Percentiles rank a stretch among this genome's conserved stretches.
Evolutionary conservation across 2,329 filamentous ascomycete species (phyloP).

Genomic region (Trichoderma asperellum): DNA sequence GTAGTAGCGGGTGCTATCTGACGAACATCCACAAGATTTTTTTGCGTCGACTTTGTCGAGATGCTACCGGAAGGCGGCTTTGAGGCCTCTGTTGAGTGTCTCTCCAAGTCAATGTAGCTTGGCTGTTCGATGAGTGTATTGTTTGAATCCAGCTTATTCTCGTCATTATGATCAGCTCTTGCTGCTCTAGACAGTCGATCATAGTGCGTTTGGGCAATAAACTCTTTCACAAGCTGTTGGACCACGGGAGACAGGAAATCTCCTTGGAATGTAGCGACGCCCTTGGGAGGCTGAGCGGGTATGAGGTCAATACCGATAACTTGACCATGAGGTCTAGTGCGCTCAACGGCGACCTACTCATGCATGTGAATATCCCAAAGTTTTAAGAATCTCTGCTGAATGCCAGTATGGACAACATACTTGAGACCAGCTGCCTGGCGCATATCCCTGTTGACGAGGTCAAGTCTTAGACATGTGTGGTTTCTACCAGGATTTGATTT

Average conservation of each 20-base stretch:
- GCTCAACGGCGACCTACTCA: constrained; percentile 74
- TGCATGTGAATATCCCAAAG: background rate
- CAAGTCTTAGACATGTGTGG: background rate
- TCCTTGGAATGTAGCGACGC: constrained; percentile 93
- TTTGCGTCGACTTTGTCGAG: background rate
- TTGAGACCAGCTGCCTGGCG: constrained; percentile 74
- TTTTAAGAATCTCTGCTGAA: background rate
- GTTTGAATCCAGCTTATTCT: background rate
- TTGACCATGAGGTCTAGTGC: constrained; percentile 74
- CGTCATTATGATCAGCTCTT: constrained; percentile 33
- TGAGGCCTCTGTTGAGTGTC: constrained; percentile 42
- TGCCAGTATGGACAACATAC: constrained; percentile 43
- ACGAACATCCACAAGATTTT: constrained; percentile 66
- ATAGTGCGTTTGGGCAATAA: constrained; percentile 64
- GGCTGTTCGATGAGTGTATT: constrained; percentile 45
- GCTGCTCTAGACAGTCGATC: constrained; percentile 31
- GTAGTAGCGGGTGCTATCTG: background rate
- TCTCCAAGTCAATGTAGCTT: constrained; percentile 70
- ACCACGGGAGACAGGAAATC: constrained; percentile 81
- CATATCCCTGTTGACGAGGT: constrained; percentile 65
- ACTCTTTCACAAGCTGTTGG: constrained; percentile 75
- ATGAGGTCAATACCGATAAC: constrained; percentile 94
- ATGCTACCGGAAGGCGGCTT: constrained; percentile 43
- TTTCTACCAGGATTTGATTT: too few relatives aligned
- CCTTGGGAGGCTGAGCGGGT: constrained; percentile 85